Evolutionary conservation across 2,329 filamentous ascomycete species (phyloP).

Genomic region (Botryotinia calthae): DNA sequence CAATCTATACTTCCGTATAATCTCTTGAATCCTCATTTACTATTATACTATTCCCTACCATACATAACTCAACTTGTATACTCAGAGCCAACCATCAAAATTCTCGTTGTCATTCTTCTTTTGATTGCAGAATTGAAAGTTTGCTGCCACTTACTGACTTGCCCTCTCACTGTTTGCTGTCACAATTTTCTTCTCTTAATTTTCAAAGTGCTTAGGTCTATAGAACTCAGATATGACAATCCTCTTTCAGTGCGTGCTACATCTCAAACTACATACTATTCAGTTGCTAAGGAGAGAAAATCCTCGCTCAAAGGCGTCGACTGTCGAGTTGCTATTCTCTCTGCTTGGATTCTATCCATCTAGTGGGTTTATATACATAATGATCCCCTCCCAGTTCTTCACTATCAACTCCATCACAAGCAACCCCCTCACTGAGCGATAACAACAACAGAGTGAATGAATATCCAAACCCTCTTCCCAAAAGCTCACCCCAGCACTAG

Average conservation of each 20-base stretch:
- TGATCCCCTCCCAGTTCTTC: not conserved
- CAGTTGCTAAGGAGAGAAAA: not conserved
- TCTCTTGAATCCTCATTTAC: not conserved
- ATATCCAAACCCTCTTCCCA: not conserved
- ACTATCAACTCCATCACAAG: not conserved
- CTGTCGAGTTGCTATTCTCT: too few relatives aligned
- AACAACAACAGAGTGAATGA: not conserved
- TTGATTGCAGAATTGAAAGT: not conserved
- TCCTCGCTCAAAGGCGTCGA: too few relatives aligned
- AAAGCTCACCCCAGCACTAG: not conserved
- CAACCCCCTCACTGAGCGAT: not conserved
- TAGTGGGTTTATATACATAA: not conserved
- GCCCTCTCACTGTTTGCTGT: not conserved
- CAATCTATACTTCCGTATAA: not conserved
- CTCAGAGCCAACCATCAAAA: not conserved
- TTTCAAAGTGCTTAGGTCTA: too few relatives aligned
- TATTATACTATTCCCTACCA: rapidly evolving
- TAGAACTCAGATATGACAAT: not conserved
- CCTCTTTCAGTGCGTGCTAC: not conserved
- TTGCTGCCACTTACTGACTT: not conserved
- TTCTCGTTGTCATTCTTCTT: not conserved
- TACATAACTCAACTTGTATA: not conserved
- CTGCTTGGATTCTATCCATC: too few relatives aligned
- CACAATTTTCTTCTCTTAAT: too few relatives aligned
- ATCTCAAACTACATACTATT: not conserved